Evolutionary conservation across 805 yeast species (phyloP), one percentile per base, ranked within the genome.

Genomic region (Teunomyces pallodes): DNA sequence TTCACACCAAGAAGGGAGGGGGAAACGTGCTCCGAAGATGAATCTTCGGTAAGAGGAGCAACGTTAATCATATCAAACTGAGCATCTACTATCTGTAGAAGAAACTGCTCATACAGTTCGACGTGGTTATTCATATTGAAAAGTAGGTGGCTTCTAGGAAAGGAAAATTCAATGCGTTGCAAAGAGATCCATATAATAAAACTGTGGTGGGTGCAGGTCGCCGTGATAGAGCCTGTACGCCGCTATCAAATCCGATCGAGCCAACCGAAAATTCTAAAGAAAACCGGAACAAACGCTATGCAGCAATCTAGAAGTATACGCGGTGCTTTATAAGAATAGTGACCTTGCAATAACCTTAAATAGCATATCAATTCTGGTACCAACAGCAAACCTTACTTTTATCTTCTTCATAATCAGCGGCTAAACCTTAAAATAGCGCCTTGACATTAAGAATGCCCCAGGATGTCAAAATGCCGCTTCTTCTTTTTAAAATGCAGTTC

Each of bases 61-160:
- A 60, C 52, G 36, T 51, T 45, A 46, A 50, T 44, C 43, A 53
- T 54, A 39, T 48, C 49, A 39, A 48, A 58, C 32, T 58, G 55
- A 20, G 53, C 45, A 2, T 58, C 48, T 40, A 58, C 61, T 56
- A 64, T 59, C 42, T 49, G 58, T 27, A 49, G 57, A 41, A 64
- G 54, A 42, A 64, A 64, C 43, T 61, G 65, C 44, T 58, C 54
- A 43, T 62, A 59, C 61, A 59, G 64, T 39, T 61, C 64, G 36
- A 59, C 58, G 56, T 47, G 41, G 40, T 14, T 30, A 17, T 43
- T 40, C 47, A 47, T 47, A 27, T 9, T 39, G 45, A 26, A 13
- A 38, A 24, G 30, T 26, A 38, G 27, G 20, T n/a, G 14, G 30
- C 9, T 38, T 28, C 9, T 12, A n/a, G 30, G 26, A 7, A 5